These are phyloP conservation scores for Urostyla sp. DNA, from an alignment of 73 alveolate species.

Conservation along the genomic window DNA sequence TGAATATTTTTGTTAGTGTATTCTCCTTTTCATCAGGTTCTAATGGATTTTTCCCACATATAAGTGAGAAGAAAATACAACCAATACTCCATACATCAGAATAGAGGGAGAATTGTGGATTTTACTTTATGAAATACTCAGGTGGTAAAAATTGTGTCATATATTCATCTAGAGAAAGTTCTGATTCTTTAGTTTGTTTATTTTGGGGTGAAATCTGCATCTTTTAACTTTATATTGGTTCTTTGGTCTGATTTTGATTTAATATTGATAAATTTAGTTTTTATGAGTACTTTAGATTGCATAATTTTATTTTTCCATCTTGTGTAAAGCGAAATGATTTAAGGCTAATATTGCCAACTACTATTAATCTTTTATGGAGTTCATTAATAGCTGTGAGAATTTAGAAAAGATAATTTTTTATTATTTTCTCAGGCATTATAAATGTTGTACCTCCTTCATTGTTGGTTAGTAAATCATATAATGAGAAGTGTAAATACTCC, in stretches of 20 bases:
- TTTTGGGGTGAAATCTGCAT: not conserved
- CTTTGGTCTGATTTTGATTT: not conserved
- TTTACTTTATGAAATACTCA: not conserved
- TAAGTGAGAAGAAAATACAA: slow-evolving; percentile 9
- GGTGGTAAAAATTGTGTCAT: slow-evolving; percentile 12
- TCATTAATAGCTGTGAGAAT: not conserved
- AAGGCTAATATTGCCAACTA: not conserved
- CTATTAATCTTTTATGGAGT: not conserved
- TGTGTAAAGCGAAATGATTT: not conserved
- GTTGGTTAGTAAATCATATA: not conserved
- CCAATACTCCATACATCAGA: slow-evolving; percentile 56
- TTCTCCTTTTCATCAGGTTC: not conserved
- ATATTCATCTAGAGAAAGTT: not conserved
- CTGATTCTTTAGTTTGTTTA: not conserved
- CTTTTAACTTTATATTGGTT: not conserved
- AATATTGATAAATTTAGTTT: not conserved
- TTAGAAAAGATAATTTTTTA: slow-evolving; percentile 17
- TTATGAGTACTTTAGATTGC: not conserved
- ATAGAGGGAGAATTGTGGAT: not conserved
- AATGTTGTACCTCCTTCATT: not conserved
- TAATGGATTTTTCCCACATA: slow-evolving; percentile 38
- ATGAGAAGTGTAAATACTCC: slow-evolving; percentile 8
- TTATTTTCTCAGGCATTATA: slow-evolving; percentile 15
- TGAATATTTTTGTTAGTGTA: slow-evolving; percentile 21
- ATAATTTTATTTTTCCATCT: not conserved